Percentiles rank a stretch among this genome's conserved stretches.
These are phyloP conservation scores for Saccharomycodes ludwigii DNA, from an alignment of 805 yeast genomes.

Conservation along the genomic window DNA sequence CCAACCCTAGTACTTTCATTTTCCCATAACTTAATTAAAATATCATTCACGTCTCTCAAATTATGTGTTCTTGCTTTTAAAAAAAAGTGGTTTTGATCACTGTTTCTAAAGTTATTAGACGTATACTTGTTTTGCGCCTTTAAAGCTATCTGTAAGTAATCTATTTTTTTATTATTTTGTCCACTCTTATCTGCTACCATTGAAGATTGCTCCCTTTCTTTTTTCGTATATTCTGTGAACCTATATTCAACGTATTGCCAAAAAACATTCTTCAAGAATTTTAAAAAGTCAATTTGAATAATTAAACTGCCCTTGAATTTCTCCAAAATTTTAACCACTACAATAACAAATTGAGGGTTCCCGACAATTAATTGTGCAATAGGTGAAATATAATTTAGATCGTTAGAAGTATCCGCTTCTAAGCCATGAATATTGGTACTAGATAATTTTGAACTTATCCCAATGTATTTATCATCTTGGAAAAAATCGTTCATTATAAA, in stretches of 20 bases:
- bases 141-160: background rate
- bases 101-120: conserved; percentile 1
- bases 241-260: conserved; percentile 12
- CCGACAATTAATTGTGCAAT: conserved; percentile 5
- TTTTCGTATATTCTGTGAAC: conserved; percentile 3
- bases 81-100: background rate
- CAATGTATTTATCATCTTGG: no score
- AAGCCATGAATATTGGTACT: no score
- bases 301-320: conserved; percentile 19
- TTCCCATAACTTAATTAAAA: conserved; percentile 4
- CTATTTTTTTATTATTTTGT: conserved; percentile 1
- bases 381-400: no score
- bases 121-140: background rate
- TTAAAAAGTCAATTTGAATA: conserved; percentile 24
- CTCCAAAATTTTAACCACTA: conserved; percentile 13
- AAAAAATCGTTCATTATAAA: no score
- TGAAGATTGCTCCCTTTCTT: conserved; percentile 1
- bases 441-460: no score
- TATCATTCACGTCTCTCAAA: conserved; percentile 4
- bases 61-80: conserved; percentile 3
- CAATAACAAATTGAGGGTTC: conserved; percentile 3
- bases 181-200: conserved; percentile 1
- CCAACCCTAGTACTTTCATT: conserved; percentile 17
- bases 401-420: no score
- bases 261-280: conserved; percentile 19